Evolutionary conservation across 2,329 filamentous ascomycete genomes (phyloP).

Genomic region (Emmonsiellopsis sp.): DNA sequence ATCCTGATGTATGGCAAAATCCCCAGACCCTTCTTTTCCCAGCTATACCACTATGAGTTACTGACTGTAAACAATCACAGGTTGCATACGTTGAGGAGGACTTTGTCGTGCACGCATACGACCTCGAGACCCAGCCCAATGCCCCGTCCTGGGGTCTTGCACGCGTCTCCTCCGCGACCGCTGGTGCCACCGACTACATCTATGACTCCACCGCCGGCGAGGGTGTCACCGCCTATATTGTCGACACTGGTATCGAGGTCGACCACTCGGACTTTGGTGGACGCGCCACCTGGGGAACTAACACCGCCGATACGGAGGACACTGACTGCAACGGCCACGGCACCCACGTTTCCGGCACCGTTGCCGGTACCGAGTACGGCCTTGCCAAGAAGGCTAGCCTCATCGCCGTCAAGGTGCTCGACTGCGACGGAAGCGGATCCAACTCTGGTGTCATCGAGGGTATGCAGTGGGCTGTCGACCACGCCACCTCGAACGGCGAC

Average conservation of each 20-base stretch:
- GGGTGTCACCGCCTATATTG: constrained; percentile 28
- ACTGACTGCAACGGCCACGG: constrained; percentile 27
- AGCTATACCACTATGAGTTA: background rate
- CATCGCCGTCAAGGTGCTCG: constrained; percentile 43
- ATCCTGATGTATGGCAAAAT: constrained; percentile 4
- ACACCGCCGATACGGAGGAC: constrained; percentile 17
- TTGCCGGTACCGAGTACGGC: constrained; percentile 26
- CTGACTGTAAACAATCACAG: constrained; percentile 2
- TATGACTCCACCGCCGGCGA: constrained; percentile 29
- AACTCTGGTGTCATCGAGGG: constrained; percentile 41
- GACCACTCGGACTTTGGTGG: constrained; percentile 27
- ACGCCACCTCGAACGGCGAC: constrained; percentile 22
- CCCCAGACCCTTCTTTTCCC: background rate
- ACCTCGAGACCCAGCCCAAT: constrained; percentile 13
- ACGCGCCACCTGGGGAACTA: constrained; percentile 28
- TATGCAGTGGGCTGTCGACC: constrained; percentile 33
- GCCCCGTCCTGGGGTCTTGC: constrained; percentile 28
- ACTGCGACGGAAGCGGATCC: constrained; percentile 37
- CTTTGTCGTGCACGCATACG: constrained; percentile 1
- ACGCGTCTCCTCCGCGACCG: constrained; percentile 21
- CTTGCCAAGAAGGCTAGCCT: constrained; percentile 30
- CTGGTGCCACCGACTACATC: constrained; percentile 20
- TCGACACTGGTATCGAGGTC: constrained; percentile 32
- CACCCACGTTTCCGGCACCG: constrained; percentile 31
- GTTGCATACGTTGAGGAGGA: constrained; percentile 13